These are phyloP conservation scores for Meredithiella fracta DNA, from an alignment of 2,329 filamentous ascomycete genomes.

Conservation along the genomic window DNA sequence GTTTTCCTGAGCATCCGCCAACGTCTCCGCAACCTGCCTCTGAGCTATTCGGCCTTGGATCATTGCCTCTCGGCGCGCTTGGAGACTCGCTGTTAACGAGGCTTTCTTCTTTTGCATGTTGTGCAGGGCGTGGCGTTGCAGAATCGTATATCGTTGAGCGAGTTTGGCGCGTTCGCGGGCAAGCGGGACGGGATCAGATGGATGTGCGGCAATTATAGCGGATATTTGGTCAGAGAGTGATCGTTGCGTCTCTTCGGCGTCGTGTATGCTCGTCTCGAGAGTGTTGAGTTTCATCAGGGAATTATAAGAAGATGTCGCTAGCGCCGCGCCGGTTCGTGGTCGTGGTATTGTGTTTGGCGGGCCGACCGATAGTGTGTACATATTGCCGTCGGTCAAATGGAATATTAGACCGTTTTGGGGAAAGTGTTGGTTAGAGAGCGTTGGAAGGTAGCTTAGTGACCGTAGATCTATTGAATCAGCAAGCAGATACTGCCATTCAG, in stretches of 20 bases:
- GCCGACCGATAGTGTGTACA: conserved; percentile 50
- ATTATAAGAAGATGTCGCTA: conserved; percentile 66
- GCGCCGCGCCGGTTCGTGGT: conserved; percentile 34
- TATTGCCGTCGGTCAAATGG: conserved; percentile 62
- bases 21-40: conserved; percentile 39
- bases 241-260: conserved; percentile 64
- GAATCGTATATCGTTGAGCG: conserved; percentile 37
- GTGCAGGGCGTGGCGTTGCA: conserved; percentile 45
- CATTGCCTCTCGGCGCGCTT: conserved; percentile 51
- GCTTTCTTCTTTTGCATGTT: conserved; percentile 48
- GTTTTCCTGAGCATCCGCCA: conserved; percentile 43
- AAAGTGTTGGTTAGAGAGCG: conserved; percentile 51
- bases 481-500: conserved; percentile 46
- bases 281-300: conserved; percentile 77
- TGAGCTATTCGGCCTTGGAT: conserved; percentile 43
- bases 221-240: conserved; percentile 58
- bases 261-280: conserved; percentile 78
- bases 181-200: conserved; percentile 28
- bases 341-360: conserved; percentile 21
- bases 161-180: conserved; percentile 34
- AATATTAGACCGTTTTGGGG: conserved; percentile 73
- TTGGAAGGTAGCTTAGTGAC: conserved; percentile 63
- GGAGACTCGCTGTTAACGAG: conserved; percentile 33
- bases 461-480: conserved; percentile 57
- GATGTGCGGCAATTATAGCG: conserved; percentile 28